phyloP scores from a whole-genome alignment of 169 alveolate genomes.

The Eimeria acervulina region DNA sequence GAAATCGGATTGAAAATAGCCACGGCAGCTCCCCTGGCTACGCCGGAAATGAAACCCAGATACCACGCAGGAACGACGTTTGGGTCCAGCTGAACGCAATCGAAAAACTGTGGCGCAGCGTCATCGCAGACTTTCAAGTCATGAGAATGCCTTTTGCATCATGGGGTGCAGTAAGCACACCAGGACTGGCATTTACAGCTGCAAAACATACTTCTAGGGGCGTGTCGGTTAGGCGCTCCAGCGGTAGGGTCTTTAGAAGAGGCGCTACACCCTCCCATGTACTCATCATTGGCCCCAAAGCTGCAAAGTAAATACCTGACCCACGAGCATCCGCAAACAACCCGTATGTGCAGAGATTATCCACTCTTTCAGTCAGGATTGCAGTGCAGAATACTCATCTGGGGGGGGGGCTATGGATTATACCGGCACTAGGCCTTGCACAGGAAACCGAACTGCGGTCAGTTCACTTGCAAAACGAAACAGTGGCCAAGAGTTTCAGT shows the following conservation, averaged over 20 bases:
- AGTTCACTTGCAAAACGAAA: neutral
- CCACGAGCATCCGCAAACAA: neutral
- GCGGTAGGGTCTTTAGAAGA: conserved; percentile 13
- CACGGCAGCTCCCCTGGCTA: conserved; percentile 82
- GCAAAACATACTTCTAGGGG: conserved; percentile 22
- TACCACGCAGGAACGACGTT: conserved; percentile 81
- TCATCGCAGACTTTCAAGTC: neutral
- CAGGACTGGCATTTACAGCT: neutral
- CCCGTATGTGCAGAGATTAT: neutral
- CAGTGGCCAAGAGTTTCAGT: neutral
- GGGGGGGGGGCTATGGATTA: too few species aligned
- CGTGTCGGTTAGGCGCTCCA: conserved; percentile 18
- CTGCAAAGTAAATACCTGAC: conserved; percentile 67
- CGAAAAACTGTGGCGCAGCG: neutral
- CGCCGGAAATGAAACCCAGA: conserved; percentile 66
- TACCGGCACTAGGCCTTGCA: neutral
- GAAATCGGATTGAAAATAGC: conserved; percentile 82
- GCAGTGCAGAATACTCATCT: neutral
- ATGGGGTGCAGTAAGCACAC: neutral
- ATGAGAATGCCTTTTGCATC: neutral
- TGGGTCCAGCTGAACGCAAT: conserved; percentile 42
- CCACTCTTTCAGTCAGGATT: neutral
- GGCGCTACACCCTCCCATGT: conserved; percentile 71
- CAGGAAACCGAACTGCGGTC: neutral
- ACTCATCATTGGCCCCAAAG: conserved; percentile 71